phyloP scores from a whole-genome alignment of 148 eudicot genomes.

The Cornus suecica region DNA sequence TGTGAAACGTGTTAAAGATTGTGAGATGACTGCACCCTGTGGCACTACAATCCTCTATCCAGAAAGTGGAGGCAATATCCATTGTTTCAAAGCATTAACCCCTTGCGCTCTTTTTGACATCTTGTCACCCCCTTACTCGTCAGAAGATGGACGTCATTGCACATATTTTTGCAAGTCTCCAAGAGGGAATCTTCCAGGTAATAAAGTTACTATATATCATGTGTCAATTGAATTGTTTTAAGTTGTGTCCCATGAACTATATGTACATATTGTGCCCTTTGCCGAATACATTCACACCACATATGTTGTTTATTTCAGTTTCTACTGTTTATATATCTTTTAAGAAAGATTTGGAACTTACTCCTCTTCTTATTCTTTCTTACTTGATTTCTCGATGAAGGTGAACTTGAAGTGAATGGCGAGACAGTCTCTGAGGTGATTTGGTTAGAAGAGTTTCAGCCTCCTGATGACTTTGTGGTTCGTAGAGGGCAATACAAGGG shows the following conservation, averaged over 20 bases:
- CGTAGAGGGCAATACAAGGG: slow-evolving; percentile 49
- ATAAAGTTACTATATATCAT: not conserved
- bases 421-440: slow-evolving; percentile 36
- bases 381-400: slow-evolving; percentile 16
- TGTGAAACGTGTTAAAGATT: slow-evolving; percentile 66
- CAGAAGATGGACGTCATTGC: slow-evolving; percentile 93
- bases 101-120: slow-evolving; percentile 96
- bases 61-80: slow-evolving; percentile 84
- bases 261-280: too few relatives aligned
- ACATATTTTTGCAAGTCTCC: slow-evolving; percentile 52
- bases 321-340: not conserved
- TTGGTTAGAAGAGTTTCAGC: slow-evolving; percentile 55
- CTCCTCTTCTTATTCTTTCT: not conserved
- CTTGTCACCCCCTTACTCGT: slow-evolving; percentile 84
- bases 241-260: not conserved
- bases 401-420: slow-evolving; percentile 37
- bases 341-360: not conserved
- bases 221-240: not conserved
- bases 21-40: slow-evolving; percentile 90
- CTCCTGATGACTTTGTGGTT: slow-evolving; percentile 50
- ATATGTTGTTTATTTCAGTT: too few relatives aligned
- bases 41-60: slow-evolving; percentile 81
- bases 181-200: slow-evolving; percentile 48
- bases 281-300: too few relatives aligned
- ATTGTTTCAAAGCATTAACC: slow-evolving; percentile 82